Conservation (phyloP, 257 asterid species). For the Petrea volubilis region DNA sequence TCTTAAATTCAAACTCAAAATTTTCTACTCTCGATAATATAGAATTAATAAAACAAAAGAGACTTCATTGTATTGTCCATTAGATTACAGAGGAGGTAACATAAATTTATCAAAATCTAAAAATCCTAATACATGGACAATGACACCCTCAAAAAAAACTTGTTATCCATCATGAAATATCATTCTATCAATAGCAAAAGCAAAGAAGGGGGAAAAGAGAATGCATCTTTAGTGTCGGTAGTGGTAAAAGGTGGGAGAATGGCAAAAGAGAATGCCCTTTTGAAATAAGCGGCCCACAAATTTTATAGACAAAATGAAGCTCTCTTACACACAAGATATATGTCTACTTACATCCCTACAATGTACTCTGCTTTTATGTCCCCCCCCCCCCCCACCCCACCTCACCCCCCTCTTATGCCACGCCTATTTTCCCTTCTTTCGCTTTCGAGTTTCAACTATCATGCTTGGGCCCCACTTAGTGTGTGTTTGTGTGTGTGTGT, state of each 20-base stretch:
- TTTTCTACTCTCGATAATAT: no score
- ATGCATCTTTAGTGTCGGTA: neutral
- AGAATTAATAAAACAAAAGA: no score
- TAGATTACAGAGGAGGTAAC: no score
- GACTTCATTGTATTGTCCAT: no score
- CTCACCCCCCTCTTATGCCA: slow-evolving; percentile 25
- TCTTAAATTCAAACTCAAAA: no score
- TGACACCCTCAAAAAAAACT: no score
- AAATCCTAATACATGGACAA: no score
- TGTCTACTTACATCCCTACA: slow-evolving; percentile 53
- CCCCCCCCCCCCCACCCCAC: slow-evolving; percentile 14
- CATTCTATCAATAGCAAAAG: neutral
- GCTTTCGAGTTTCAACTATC: slow-evolving; percentile 42
- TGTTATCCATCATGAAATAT: neutral
- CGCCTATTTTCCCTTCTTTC: slow-evolving; percentile 45
- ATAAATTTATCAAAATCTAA: no score
- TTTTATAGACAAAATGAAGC: slow-evolving; percentile 29
- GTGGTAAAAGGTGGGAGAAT: neutral
- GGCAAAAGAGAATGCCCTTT: slow-evolving; percentile 10
- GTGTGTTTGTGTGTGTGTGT: neutral
- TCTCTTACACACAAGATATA: slow-evolving; percentile 19
- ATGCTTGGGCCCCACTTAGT: slow-evolving; percentile 30
- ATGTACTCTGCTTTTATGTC: slow-evolving; percentile 31
- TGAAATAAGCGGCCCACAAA: slow-evolving; percentile 31
- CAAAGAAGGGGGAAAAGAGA: neutral